Evolutionary conservation across 345 rosid genomes (phyloP).

Genomic region (Lagerstroemia speciosa): DNA sequence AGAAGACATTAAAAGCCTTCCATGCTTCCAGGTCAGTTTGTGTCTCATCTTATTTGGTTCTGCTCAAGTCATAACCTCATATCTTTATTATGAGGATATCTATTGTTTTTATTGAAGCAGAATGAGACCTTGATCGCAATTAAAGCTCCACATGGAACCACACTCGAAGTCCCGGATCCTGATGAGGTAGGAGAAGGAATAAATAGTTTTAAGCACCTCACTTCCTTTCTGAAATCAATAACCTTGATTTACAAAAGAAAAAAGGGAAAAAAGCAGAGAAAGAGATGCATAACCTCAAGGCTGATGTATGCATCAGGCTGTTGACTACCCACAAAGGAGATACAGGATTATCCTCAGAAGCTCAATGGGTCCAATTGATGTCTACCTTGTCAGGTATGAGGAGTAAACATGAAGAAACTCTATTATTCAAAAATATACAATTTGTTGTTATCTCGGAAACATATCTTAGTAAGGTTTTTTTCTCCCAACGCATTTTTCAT

Average conservation of each 20-base stretch:
- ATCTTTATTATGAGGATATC: not conserved
- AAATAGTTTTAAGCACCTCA: no score
- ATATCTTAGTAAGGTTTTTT: conserved; percentile 1
- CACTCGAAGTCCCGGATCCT: conserved; percentile 92
- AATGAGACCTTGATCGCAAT: conserved; percentile 92
- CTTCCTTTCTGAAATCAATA: conserved; percentile 12
- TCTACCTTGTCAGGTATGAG: conserved; percentile 72
- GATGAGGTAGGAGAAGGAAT: conserved; percentile 89
- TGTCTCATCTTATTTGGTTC: not conserved
- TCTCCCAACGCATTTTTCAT: conserved; percentile 5
- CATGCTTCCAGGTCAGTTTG: conserved; percentile 58
- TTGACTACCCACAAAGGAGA: conserved; percentile 71
- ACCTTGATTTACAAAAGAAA: conserved; percentile 4
- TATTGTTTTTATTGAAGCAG: conserved; percentile 31
- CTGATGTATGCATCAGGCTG: conserved; percentile 45
- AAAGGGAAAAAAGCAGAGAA: no score
- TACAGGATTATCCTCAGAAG: conserved; percentile 90
- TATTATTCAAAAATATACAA: not conserved
- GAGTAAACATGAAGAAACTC: not conserved
- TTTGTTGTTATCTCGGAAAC: not conserved
- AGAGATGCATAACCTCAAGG: conserved; percentile 16
- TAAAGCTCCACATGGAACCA: conserved; percentile 98
- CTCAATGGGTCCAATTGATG: conserved; percentile 93
- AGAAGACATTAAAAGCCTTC: conserved; percentile 78
- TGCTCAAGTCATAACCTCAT: not conserved